These are phyloP conservation scores for Microsporum audouinii DNA, from an alignment of 2,329 filamentous ascomycete genomes.

Conservation along the genomic window DNA sequence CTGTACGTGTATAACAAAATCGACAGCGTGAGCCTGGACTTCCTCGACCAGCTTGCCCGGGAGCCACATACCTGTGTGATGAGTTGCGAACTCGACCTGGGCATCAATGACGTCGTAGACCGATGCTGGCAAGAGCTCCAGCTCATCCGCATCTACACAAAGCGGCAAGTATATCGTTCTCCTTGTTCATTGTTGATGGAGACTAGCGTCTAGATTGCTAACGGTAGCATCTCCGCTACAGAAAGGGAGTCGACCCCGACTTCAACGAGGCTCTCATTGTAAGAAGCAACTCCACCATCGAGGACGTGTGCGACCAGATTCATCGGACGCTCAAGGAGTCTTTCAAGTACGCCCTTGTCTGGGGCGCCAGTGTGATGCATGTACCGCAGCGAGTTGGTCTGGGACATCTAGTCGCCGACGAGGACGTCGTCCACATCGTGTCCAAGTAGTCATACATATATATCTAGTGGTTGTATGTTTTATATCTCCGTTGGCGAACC, in stretches of 20 bases:
- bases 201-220: neutral
- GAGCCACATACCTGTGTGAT: conserved; percentile 94
- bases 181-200: neutral
- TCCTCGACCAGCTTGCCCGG: conserved; percentile 79
- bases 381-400: conserved; percentile 87
- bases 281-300: conserved; percentile 72
- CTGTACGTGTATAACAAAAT: conserved; percentile 99
- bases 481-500: conserved; percentile 17
- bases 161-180: conserved; percentile 40
- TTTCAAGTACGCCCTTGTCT: conserved; percentile 97
- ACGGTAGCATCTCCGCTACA: conserved; percentile 20
- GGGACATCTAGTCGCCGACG: conserved; percentile 61
- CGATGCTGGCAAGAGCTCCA: conserved; percentile 87
- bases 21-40: conserved; percentile 85
- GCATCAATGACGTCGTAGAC: conserved; percentile 86
- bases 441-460: conserved; percentile 27
- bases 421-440: conserved; percentile 58
- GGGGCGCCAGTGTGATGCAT: conserved; percentile 92
- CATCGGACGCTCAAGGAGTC: conserved; percentile 93
- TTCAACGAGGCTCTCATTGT: conserved; percentile 92
- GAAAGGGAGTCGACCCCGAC: conserved; percentile 80
- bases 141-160: conserved; percentile 89
- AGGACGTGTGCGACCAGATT: conserved; percentile 93
- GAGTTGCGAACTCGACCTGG: conserved; percentile 91
- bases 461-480: neutral